Percentiles rank a stretch among this genome's conserved stretches.
phyloP scores from a whole-genome alignment of 306 rosid genomes.

The Adenanthera pavonina region DNA sequence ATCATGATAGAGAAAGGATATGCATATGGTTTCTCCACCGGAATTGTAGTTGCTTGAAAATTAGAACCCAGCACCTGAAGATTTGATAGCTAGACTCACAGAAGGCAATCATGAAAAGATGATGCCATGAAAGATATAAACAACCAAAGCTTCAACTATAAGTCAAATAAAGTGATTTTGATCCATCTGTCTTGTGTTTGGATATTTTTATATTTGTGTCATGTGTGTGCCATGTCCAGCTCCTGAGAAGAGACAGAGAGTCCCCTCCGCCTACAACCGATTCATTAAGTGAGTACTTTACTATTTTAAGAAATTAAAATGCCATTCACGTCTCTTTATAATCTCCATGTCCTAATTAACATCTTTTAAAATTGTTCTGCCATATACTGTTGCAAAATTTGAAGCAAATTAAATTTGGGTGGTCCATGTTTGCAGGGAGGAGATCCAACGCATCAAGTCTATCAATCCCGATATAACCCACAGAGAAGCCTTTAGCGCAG shows the following conservation, averaged over 20 bases:
- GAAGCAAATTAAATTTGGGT: conserved; percentile 41
- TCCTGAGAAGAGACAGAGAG: conserved; percentile 99
- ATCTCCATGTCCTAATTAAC: not conserved
- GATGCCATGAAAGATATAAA: conserved; percentile 23
- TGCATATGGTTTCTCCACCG: conserved; percentile 39
- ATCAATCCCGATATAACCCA: conserved; percentile 96
- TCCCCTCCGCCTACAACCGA: conserved; percentile 99
- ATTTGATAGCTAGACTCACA: conserved; percentile 27
- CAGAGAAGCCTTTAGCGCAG: conserved; percentile 99
- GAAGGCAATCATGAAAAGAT: conserved; percentile 37
- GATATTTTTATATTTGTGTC: not conserved
- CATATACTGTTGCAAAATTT: not conserved
- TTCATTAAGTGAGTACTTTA: conserved; percentile 82
- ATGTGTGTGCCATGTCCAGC: conserved; percentile 61
- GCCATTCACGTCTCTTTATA: not conserved
- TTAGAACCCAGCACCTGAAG: conserved; percentile 23
- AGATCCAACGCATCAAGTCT: conserved; percentile 99
- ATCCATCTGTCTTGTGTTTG: conserved; percentile 28
- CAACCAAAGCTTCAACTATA: conserved; percentile 2
- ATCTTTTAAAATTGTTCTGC: not conserved
- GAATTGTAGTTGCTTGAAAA: conserved; percentile 44
- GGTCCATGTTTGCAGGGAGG: conserved; percentile 71
- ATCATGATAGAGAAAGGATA: conserved; percentile 26
- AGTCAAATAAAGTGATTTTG: conserved; percentile 48
- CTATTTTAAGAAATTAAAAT: not conserved